phyloP scores from a whole-genome alignment of 768 basidiomycete species.

The Lyophyllum decastes region DNA sequence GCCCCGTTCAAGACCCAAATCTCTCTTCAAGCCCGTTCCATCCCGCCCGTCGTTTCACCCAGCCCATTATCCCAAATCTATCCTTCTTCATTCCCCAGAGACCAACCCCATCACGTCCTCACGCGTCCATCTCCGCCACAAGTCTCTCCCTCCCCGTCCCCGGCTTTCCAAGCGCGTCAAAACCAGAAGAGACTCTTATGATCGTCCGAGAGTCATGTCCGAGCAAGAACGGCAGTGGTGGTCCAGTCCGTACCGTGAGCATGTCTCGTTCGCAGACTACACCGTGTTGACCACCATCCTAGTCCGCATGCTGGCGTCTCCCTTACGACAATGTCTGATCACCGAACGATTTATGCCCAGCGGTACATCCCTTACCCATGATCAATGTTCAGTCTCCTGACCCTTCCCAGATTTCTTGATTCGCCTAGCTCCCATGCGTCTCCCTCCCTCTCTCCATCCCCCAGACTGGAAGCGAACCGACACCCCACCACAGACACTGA shows the following conservation, averaged over 20 bases:
- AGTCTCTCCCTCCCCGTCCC: slow-evolving; percentile 54
- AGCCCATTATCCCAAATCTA: slow-evolving; percentile 49
- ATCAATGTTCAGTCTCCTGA: not conserved
- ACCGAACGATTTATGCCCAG: slow-evolving; percentile 55
- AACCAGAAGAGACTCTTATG: slow-evolving; percentile 23
- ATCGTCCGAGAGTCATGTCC: slow-evolving; percentile 59
- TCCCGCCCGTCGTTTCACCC: slow-evolving; percentile 46
- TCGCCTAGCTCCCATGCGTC: slow-evolving; percentile 53
- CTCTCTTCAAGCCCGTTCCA: slow-evolving; percentile 34
- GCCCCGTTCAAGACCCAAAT: slow-evolving; percentile 25
- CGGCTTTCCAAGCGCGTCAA: slow-evolving; percentile 29
- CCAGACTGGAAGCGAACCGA: slow-evolving; percentile 6
- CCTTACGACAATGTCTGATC: slow-evolving; percentile 55
- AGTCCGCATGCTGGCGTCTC: slow-evolving; percentile 76
- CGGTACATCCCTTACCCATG: slow-evolving; percentile 39
- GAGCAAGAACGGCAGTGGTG: slow-evolving; percentile 64
- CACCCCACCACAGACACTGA: slow-evolving; percentile 24
- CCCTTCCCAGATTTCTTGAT: slow-evolving; percentile 60
- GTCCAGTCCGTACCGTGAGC: slow-evolving; percentile 76
- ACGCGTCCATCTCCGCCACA: slow-evolving; percentile 53
- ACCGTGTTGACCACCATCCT: slow-evolving; percentile 8
- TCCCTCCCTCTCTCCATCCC: slow-evolving; percentile 27
- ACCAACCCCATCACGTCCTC: slow-evolving; percentile 57
- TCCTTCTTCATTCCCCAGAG: slow-evolving; percentile 50
- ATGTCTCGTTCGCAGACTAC: slow-evolving; percentile 14